phyloP scores from a whole-genome alignment of 345 rosid species.

The Pugionium dolabratum region DNA sequence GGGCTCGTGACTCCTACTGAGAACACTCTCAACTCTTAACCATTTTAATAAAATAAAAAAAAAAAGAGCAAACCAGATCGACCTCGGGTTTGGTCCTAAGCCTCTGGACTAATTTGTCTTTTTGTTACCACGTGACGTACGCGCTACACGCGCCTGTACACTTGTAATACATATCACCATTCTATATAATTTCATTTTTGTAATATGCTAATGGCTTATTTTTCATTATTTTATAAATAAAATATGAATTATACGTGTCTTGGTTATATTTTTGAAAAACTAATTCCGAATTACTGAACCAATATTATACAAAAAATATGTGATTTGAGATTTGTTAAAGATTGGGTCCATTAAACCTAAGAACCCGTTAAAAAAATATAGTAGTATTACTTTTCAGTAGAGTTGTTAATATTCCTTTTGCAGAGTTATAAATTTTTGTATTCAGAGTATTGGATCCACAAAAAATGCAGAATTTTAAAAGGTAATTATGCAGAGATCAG shows the following conservation, averaged over 20 bases:
- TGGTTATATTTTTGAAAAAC: constrained; percentile 14
- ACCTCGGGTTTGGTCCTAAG: constrained; percentile 42
- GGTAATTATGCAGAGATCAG: constrained; percentile 37
- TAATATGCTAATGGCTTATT: neutral
- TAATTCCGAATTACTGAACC: neutral
- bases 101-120: constrained; percentile 41
- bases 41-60: constrained; percentile 16
- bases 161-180: constrained; percentile 26
- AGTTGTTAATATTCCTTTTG: constrained; percentile 39
- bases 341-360: constrained; percentile 21
- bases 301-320: neutral
- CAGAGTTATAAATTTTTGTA: constrained; percentile 38
- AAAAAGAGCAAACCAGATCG: constrained; percentile 30
- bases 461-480: constrained; percentile 36
- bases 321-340: constrained; percentile 12
- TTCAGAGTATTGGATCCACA: constrained; percentile 43
- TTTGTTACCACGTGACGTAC: constrained; percentile 30
- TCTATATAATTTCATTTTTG: constrained; percentile 5
- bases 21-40: constrained; percentile 22
- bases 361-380: constrained; percentile 2
- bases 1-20: constrained; percentile 42
- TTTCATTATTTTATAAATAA: neutral
- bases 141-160: constrained; percentile 20
- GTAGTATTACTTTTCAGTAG: constrained; percentile 27
- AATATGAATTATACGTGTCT: neutral